Evolutionary conservation across 768 basidiomycete species (phyloP).

Genomic region (Hemileccinum rubropunctum): DNA sequence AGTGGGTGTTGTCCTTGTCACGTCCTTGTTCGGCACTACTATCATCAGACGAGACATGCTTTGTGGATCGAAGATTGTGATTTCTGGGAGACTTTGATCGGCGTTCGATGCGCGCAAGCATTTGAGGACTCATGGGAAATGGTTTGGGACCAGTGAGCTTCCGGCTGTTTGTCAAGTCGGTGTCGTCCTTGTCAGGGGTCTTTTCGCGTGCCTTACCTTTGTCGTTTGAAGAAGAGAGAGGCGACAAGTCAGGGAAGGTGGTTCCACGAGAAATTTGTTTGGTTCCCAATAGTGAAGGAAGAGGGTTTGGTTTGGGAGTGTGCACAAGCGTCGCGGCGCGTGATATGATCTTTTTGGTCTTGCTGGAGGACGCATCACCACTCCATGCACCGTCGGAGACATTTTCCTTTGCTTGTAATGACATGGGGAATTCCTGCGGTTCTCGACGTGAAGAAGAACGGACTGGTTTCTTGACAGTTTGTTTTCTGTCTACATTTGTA

Average conservation of each 20-base stretch:
- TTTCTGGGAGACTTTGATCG: slow-evolving; percentile 22
- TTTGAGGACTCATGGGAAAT: slow-evolving; percentile 50
- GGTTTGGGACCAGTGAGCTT: slow-evolving; percentile 24
- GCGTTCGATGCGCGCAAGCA: slow-evolving; percentile 38
- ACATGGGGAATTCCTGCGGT: slow-evolving; percentile 26
- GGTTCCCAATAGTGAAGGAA: slow-evolving; percentile 20
- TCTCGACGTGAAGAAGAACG: slow-evolving; percentile 7
- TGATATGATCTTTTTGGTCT: slow-evolving; percentile 14
- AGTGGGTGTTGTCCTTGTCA: neutral
- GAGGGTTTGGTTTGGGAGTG: slow-evolving; percentile 7
- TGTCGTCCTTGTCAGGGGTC: slow-evolving; percentile 1
- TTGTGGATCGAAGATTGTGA: slow-evolving; percentile 12
- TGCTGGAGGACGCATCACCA: slow-evolving; percentile 9
- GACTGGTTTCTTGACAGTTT: slow-evolving; percentile 7
- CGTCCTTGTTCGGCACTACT: slow-evolving; percentile 28
- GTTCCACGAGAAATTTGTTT: neutral
- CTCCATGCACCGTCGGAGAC: slow-evolving; percentile 10
- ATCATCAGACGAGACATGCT: slow-evolving; percentile 33
- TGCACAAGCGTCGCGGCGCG: slow-evolving; percentile 2
- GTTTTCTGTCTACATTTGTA: neutral
- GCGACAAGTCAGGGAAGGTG: slow-evolving; percentile 26
- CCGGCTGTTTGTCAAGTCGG: neutral
- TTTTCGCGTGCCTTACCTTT: slow-evolving; percentile 20
- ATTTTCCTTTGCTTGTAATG: slow-evolving; percentile 22
- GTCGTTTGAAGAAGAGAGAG: slow-evolving; percentile 13